Evolutionary conservation across 1,139 yeast species (phyloP), one percentile per base, ranked within the genome.

Genomic region (Candida neerlandica): DNA sequence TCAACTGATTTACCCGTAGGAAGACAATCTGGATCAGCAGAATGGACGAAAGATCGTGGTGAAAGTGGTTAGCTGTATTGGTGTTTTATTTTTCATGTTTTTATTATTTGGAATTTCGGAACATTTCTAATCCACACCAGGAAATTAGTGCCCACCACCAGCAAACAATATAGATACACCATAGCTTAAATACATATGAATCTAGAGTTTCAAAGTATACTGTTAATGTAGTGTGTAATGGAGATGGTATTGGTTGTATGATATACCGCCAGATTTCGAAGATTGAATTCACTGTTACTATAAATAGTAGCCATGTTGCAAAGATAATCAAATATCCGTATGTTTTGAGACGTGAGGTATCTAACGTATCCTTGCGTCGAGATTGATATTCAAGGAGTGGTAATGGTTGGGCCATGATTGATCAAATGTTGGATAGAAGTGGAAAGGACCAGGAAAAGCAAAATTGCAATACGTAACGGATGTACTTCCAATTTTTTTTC

Each of bases 61-160:
- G 98, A 91, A 64, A 81, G 73, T 53, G 96, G 96, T 14, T 19
- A 37, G 30, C 4, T 37, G 15, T 32, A 6, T 14, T 7, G 34
- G 9, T 11, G 6, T 38, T 11, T 19, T 14, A 19, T 16, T 84
- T 85, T 23, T 23, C 27, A 23, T 23, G 9, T 23, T 23, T n/a
- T 23, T 5, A 38, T 9, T 26, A 19, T 16, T 84, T 85, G 30
- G 92, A 85, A 61, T 87, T 94, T 44, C 90, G 69, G 65, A 87
- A 87, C 51, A 86, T 71, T 63, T 87, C 87, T 78, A 86, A 78
- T 30, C 94, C 91, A 53, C 84, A 73, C 95, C 95, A 87, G 5
- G 91, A 83, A 2, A 80, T 70, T 6, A 85, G 67, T 40, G 90
- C 81, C 94, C 95, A 87, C 64, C 88, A 79, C 94, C 95, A 87